phyloP scores from a whole-genome alignment of 257 asterid species.

The Nicotiana benthamiana region DNA sequence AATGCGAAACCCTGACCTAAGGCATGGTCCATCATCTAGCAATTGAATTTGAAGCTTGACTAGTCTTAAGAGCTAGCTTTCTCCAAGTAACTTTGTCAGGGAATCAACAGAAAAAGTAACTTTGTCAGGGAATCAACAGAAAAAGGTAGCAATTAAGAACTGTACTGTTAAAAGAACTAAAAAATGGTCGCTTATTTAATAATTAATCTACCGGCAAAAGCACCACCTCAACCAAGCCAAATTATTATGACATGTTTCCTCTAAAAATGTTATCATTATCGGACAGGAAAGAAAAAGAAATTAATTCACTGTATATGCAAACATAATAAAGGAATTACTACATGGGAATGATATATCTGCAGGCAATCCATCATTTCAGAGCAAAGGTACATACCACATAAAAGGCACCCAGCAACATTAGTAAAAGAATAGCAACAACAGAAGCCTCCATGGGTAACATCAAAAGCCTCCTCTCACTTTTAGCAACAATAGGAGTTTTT shows the following conservation, averaged over 20 bases:
- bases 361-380: background rate
- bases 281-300: background rate
- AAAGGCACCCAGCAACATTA: slow-evolving; percentile 75
- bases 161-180: background rate
- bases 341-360: background rate
- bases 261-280: background rate
- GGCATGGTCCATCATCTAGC: background rate
- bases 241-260: background rate
- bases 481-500: slow-evolving; percentile 16
- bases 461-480: slow-evolving; percentile 39
- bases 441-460: slow-evolving; percentile 81
- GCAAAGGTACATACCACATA: slow-evolving; percentile 67
- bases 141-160: background rate
- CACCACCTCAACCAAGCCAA: background rate
- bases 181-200: background rate
- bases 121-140: background rate
- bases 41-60: background rate
- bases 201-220: background rate
- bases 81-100: background rate
- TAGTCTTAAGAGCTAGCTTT: background rate
- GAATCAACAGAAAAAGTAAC: background rate
- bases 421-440: slow-evolving; percentile 59
- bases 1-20: background rate
- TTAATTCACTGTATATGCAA: background rate
- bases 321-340: background rate